phyloP scores from a whole-genome alignment of 495 filamentous ascomycete genomes.

The Aspergillus bridgeri region DNA sequence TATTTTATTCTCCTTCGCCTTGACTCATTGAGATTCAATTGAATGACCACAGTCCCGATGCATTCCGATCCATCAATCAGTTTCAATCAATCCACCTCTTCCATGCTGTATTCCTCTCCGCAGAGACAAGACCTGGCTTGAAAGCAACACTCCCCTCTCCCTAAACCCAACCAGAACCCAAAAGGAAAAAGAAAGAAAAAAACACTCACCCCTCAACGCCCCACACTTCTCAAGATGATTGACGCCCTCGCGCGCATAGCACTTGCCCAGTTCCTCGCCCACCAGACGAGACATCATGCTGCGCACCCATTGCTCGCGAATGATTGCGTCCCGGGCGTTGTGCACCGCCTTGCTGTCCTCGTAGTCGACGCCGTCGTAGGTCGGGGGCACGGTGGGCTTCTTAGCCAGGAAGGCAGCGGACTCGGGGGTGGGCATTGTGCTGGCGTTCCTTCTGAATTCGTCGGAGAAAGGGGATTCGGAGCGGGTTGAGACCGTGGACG shows the following conservation, averaged over 20 bases:
- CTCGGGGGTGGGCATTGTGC: slow-evolving; percentile 81
- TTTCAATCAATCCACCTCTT: neutral
- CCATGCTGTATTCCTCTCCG: neutral
- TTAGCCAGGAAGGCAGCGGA: slow-evolving; percentile 87
- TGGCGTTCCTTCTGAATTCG: slow-evolving; percentile 7
- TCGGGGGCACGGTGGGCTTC: slow-evolving; percentile 90
- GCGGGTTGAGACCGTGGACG: slow-evolving; percentile 2
- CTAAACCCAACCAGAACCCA: slow-evolving; percentile 2
- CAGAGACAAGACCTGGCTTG: neutral
- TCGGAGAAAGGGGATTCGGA: slow-evolving; percentile 3
- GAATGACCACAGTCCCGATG: no score
- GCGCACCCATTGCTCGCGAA: slow-evolving; percentile 95
- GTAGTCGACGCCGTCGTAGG: slow-evolving; percentile 96
- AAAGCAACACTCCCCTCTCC: neutral
- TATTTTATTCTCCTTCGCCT: no score
- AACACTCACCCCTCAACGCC: slow-evolving; percentile 69
- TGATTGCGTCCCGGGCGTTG: slow-evolving; percentile 88
- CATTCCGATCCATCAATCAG: no score
- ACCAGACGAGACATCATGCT: slow-evolving; percentile 96
- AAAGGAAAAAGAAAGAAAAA: slow-evolving; percentile 4
- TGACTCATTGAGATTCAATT: neutral
- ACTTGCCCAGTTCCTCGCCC: slow-evolving; percentile 91
- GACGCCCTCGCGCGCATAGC: slow-evolving; percentile 89
- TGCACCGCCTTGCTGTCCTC: slow-evolving; percentile 86
- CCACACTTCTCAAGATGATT: slow-evolving; percentile 99